Conservation (phyloP, 148 eudicot species). For the Rhododendron griersonianum region DNA sequence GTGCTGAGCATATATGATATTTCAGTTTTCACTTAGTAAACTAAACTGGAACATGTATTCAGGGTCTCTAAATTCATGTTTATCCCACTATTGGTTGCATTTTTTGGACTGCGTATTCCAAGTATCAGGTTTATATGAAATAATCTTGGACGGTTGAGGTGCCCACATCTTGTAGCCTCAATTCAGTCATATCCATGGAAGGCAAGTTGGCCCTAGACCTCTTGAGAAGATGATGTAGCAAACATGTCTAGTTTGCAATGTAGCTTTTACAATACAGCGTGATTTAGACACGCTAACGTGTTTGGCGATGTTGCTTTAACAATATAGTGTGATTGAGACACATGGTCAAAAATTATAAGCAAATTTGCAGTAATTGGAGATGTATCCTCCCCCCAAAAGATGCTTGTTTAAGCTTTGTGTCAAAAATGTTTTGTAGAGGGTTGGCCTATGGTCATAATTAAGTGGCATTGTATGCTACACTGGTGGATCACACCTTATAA, state of each 20-base stretch:
- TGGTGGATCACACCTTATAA: conserved; percentile 7
- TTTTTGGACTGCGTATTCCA: neutral
- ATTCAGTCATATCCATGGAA: neutral
- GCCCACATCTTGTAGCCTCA: neutral
- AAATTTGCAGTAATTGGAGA: neutral
- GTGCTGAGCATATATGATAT: neutral
- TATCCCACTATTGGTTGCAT: neutral
- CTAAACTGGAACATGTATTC: neutral
- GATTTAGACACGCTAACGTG: neutral
- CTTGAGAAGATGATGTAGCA: neutral
- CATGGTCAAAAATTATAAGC: neutral
- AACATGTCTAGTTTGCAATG: neutral
- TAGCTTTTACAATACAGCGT: neutral
- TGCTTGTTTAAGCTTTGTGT: neutral
- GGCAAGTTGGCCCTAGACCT: neutral
- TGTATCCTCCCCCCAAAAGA: neutral
- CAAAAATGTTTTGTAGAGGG: neutral
- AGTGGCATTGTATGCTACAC: conserved; percentile 3
- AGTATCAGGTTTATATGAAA: neutral
- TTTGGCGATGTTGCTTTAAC: neutral
- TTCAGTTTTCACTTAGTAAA: neutral
- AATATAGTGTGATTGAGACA: neutral
- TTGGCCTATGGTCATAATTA: neutral
- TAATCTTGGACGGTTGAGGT: neutral
- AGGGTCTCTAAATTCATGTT: neutral